These are phyloP conservation scores for Neckera pumila DNA, from an alignment of 225 moss, liverwort and hornwort genomes.

Conservation along the genomic window DNA sequence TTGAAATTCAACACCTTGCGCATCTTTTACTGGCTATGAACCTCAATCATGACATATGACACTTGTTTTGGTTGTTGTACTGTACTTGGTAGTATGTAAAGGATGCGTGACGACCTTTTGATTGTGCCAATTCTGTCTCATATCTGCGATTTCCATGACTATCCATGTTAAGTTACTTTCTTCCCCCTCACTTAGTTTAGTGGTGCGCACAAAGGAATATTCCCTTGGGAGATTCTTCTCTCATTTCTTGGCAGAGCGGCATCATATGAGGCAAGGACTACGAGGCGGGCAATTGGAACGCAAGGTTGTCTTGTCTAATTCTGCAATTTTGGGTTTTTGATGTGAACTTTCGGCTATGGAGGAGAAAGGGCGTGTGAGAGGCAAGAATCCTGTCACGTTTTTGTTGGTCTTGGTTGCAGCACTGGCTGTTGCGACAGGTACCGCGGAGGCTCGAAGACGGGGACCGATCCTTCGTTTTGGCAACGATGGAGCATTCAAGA, in stretches of 20 bases:
- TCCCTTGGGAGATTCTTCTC: not conserved
- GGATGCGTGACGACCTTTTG: not conserved
- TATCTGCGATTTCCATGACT: not conserved
- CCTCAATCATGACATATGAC: not conserved
- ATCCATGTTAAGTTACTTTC: not conserved
- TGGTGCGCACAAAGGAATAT: slow-evolving; percentile 9
- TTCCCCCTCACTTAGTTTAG: not conserved
- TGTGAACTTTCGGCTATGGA: not conserved
- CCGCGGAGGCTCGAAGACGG: not conserved
- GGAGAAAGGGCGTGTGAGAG: not conserved
- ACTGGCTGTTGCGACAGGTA: not conserved
- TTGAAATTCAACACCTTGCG: not conserved
- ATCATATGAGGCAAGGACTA: not conserved
- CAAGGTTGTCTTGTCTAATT: not conserved
- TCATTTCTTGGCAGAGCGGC: not conserved
- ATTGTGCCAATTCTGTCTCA: not conserved
- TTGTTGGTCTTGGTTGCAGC: not conserved
- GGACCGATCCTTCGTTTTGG: slow-evolving; percentile 25
- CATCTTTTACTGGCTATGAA: not conserved
- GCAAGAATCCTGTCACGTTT: not conserved
- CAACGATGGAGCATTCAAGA: slow-evolving; percentile 30
- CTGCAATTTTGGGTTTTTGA: not conserved
- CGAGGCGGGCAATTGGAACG: not conserved
- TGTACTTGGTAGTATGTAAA: not conserved
- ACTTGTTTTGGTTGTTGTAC: not conserved